Evolutionary conservation across 2,329 filamentous ascomycete species (phyloP), one percentile per base, ranked within the genome.

Genomic region (Pleomassaria siparia): DNA sequence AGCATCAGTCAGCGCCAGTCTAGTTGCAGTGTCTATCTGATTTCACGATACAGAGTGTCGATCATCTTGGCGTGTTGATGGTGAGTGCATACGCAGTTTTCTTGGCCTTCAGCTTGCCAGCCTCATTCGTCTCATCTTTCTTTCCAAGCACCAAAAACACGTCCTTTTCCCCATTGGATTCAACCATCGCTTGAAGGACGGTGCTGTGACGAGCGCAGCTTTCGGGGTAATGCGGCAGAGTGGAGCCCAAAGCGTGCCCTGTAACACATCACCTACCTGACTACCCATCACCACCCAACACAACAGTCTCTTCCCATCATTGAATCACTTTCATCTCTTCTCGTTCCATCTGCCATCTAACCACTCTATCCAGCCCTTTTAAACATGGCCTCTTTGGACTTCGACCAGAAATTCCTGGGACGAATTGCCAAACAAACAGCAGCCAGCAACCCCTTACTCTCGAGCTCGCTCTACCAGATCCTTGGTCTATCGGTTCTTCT

Each of bases 391-490:
- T 94, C 91, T 68, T 94, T 91, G 51, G 90, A 96, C 74, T 90
- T 97, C 53, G 94, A 99, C 72, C 91, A 96, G 76, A 99, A 97
- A 76, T 96, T 95, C 74, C 81, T 99, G 64, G 91, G 90, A 74
- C 86, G 85, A 67, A 86, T 96, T 68, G 92, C 94, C 69, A 88
- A 86, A 72, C 81, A 85, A 52, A 91, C 90, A 59, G 85, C 86
- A 66, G 76, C 81, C 50, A 85, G 89, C 59, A 94, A 92, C 64
- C 85, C 88, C 3, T 79, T 91, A 15, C 81, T 97, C 37, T 88
- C 88, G 7, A 81, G 82, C 16, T 91, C 89, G 69, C 81, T 99
- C 39, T 96, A 91, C 74, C 94, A 94, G 71, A 86, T 97, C 32
- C 80, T 97, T 10, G 94, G 94, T 1, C 80, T 97, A 12, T 96